Evolutionary conservation across 306 rosid genomes (phyloP).

Genomic region (Urtica urens): DNA sequence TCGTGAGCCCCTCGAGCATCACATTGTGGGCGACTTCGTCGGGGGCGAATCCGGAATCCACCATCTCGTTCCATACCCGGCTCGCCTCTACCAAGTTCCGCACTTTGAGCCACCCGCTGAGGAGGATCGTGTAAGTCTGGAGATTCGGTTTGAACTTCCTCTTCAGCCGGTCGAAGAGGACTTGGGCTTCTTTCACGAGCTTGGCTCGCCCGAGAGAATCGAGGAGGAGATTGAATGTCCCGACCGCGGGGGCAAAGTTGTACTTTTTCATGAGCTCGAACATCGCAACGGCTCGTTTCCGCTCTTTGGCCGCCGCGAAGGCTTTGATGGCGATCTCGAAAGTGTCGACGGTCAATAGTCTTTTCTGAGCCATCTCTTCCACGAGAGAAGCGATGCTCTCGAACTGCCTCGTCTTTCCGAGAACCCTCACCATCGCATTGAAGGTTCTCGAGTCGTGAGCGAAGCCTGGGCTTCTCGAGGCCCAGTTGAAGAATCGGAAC

Average conservation of each 20-base stretch:
- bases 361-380: constrained; percentile 81
- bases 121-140: constrained; percentile 65
- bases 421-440: constrained; percentile 53
- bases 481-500: constrained; percentile 88
- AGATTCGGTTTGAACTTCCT: constrained; percentile 47
- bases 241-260: constrained; percentile 45
- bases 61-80: constrained; percentile 87
- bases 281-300: constrained; percentile 73
- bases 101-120: constrained; percentile 70
- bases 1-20: constrained; percentile 71
- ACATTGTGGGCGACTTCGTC: constrained; percentile 72
- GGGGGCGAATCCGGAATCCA: constrained; percentile 63
- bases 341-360: constrained; percentile 65
- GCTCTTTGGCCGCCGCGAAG: constrained; percentile 74
- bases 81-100: constrained; percentile 80
- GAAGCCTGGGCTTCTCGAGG: constrained; percentile 48
- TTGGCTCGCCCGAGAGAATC: constrained; percentile 62
- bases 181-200: constrained; percentile 72
- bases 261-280: constrained; percentile 82
- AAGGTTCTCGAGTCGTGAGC: constrained; percentile 55
- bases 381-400: constrained; percentile 84
- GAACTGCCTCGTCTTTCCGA: constrained; percentile 82
- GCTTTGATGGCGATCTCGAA: constrained; percentile 60
- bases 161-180: constrained; percentile 54
- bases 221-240: constrained; percentile 66